These are phyloP conservation scores for Diplocarpon mali DNA, from an alignment of 2,329 filamentous ascomycete species.

Conservation along the genomic window DNA sequence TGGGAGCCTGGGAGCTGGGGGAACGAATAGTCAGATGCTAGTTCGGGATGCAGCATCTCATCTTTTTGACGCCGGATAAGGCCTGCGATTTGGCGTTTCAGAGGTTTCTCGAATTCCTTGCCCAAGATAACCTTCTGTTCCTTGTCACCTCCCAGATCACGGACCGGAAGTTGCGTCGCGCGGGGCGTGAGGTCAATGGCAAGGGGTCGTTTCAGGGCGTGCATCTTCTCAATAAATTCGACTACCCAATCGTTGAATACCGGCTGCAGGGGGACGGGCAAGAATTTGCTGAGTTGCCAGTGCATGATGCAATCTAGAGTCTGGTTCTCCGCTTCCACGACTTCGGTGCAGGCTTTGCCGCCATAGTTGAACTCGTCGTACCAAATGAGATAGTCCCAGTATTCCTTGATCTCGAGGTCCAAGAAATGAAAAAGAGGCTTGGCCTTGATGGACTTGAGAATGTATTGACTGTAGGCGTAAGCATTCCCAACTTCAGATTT, in stretches of 20 bases:
- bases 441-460: conserved; percentile 90
- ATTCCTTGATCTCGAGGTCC: conserved; percentile 94
- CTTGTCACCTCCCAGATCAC: conserved; percentile 45
- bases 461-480: conserved; percentile 93
- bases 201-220: conserved; percentile 63
- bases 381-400: conserved; percentile 99
- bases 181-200: conserved; percentile 39
- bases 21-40: conserved; percentile 79
- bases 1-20: conserved; percentile 68
- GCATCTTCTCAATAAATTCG: conserved; percentile 93
- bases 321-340: conserved; percentile 66
- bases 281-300: conserved; percentile 90
- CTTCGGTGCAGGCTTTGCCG: conserved; percentile 78
- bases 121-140: conserved; percentile 57
- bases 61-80: conserved; percentile 80
- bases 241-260: conserved; percentile 88
- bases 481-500: conserved; percentile 96
- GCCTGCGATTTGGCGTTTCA: conserved; percentile 76
- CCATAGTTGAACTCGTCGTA: conserved; percentile 99
- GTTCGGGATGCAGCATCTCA: conserved; percentile 79
- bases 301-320: conserved; percentile 88
- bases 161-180: conserved; percentile 46
- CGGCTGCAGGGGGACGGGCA: conserved; percentile 69
- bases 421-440: conserved; percentile 96
- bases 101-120: conserved; percentile 74